These are phyloP conservation scores for Cladosporium sp. DNA, from an alignment of 2,329 filamentous ascomycete species.

Conservation along the genomic window DNA sequence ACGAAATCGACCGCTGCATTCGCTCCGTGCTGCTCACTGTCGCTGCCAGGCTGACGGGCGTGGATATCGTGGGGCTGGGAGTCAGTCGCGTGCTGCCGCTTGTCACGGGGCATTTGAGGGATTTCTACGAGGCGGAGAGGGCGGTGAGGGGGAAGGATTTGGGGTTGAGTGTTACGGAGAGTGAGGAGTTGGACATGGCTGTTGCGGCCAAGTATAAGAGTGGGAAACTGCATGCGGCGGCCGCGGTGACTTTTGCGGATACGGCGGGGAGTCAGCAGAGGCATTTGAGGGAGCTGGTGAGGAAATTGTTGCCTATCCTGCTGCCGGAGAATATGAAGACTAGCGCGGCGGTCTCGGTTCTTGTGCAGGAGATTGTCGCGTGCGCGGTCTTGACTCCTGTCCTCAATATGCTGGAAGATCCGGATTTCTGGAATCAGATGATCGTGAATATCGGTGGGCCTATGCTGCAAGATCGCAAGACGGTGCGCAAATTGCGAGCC, in stretches of 20 bases:
- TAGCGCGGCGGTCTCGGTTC: slow-evolving; percentile 72
- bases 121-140: slow-evolving; percentile 87
- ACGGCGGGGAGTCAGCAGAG: slow-evolving; percentile 82
- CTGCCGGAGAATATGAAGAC: slow-evolving; percentile 69
- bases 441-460: slow-evolving; percentile 73
- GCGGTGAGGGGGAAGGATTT: slow-evolving; percentile 81
- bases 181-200: slow-evolving; percentile 89
- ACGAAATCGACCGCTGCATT: slow-evolving; percentile 79
- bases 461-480: slow-evolving; percentile 91
- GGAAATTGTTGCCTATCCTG: slow-evolving; percentile 66
- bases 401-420: slow-evolving; percentile 75
- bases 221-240: slow-evolving; percentile 82
- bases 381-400: slow-evolving; percentile 85
- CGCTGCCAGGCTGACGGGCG: slow-evolving; percentile 63
- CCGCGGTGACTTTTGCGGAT: slow-evolving; percentile 75
- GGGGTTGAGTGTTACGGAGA: slow-evolving; percentile 86
- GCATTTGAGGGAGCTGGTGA: slow-evolving; percentile 72
- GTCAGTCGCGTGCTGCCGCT: slow-evolving; percentile 82
- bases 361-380: slow-evolving; percentile 85
- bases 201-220: slow-evolving; percentile 92
- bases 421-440: slow-evolving; percentile 95
- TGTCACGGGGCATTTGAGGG: slow-evolving; percentile 78
- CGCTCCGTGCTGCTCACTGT: slow-evolving; percentile 67
- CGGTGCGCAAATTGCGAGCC: slow-evolving; percentile 83
- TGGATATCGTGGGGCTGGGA: slow-evolving; percentile 79